Base-by-base conservation (phyloP, 1,139 yeast species). In the Yamadazyma triangularis region DNA sequence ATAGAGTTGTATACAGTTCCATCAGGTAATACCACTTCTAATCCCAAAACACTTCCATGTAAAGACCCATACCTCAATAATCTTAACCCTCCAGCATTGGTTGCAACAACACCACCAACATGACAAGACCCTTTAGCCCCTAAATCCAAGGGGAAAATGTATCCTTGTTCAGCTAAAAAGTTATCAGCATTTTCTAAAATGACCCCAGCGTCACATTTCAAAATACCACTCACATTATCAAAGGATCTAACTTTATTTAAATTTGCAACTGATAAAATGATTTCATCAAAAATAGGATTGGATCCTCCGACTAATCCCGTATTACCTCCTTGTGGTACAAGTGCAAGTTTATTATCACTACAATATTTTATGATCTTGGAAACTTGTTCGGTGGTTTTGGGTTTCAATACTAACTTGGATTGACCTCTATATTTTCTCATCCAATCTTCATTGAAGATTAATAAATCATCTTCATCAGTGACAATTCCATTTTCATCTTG, bases 51-150 rank as follows among this genome's bases (percentile, higher is more conserved):
- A 19, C 86, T 66, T 8, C 98, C 98, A 50, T 89, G 98, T 40
- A 89, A 71, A 6, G 96, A 86, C 2, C 97, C 97, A 52, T 88
- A 89, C 45, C 95, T 73, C 44, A 89, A 64, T 36, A 89, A 65
- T 51, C 97, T 72, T 47, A 89, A 70, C 0, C 98, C 98, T 49
- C 98, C 97, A 4, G 98, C 97, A 53, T 89, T 89, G 13, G 96
- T 88, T 5, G 97, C 95, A 24, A 87, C 94, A 36, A 81, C 86
- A 39, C 97, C 98, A 42, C 97, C 97, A 41, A 89, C 82, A 47
- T 87, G 95, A 56, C 98, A 89, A 3, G 96, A 87, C 12, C 98
- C 98, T 61, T 89, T 89, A 28, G 98, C 97, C 32, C 98, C 98
- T 38, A 89, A 66, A 53, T 89, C 98, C 29, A 89, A 68, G 15